Base-by-base conservation (phyloP, 768 basidiomycete species). In the Suillus lakei region DNA sequence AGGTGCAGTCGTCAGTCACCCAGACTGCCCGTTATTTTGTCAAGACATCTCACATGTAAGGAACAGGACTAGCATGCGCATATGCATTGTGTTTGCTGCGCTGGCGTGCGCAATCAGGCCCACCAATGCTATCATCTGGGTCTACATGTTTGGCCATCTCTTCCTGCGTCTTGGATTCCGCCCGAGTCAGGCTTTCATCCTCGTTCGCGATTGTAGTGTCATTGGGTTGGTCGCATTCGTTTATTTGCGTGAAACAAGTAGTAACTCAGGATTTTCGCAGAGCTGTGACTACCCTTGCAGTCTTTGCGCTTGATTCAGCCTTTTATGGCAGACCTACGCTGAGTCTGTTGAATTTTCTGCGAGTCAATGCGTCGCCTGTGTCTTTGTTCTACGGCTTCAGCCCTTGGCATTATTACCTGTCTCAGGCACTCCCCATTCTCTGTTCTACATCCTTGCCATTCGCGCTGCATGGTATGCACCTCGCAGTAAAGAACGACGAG, bases 351-450 rank as follows among this genome's bases (percentile, higher is more conserved):
- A 94, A 93, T 70, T 99, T 99, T 77, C 73, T 97, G 32, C 77
- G 83, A 30, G 89, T 91, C 56, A 99, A 99, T 73, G 76, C 95
- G 15, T 91, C 96, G 5, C 83, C 87, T 3, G 86, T 98, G 39
- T 97, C 98, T 0, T 80, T 91, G n/a, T 98, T 98, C 78, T 99
- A 98, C 73, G 98, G 98, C 23, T 79, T 84, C 3, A 94, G 86
- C 69, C 79, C 91, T 6, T 93, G 89, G 88, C 93, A 98, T 72
- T 99, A 93, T 74, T 98, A 99, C 73, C 66, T 98, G 46, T 84
- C 86, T 0, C 96, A 98, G 77, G 95, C 85, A 0, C 71, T 99
- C 2, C 97, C 96, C 0, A 86, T 99, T 61, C 81, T 98, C 21
- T 89, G 89, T 69, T 87, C 87, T 3, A 88, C 91, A 0, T 71